Conservation (phyloP, 2,329 filamentous ascomycete species). For the Alternaria metachromatica region DNA sequence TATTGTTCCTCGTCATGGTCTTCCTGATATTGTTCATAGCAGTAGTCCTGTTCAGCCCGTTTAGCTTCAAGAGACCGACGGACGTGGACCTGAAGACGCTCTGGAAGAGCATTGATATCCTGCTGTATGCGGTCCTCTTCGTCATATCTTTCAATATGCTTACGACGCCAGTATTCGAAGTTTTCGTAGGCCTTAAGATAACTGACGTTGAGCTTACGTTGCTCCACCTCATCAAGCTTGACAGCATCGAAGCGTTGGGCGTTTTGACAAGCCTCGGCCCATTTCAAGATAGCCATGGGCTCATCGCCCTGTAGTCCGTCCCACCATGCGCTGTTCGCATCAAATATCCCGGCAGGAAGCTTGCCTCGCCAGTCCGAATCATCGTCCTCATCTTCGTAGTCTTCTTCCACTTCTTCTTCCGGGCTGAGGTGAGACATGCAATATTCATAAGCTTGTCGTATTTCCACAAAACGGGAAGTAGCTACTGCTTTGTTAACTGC, state of each 20-base stretch:
- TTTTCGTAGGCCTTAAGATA: not conserved
- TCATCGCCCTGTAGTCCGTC: not conserved
- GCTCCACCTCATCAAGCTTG: not conserved
- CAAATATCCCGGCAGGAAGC: not conserved
- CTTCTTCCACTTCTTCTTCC: not conserved
- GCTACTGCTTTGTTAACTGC: not conserved
- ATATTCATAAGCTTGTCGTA: constrained; percentile 6
- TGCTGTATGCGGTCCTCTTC: not conserved
- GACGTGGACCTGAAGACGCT: not conserved
- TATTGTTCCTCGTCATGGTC: not conserved
- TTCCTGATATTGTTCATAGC: not conserved
- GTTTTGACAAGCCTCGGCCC: constrained; percentile 1
- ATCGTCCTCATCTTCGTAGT: not conserved
- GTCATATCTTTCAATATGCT: not conserved
- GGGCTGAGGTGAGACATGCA: not conserved
- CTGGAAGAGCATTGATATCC: not conserved
- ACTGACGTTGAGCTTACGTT: not conserved
- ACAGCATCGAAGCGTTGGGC: not conserved
- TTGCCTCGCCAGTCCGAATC: not conserved
- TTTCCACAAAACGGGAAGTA: constrained; percentile 3
- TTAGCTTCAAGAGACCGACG: not conserved
- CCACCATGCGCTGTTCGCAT: constrained; percentile 3
- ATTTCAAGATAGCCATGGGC: not conserved
- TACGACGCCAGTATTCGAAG: constrained; percentile 5
- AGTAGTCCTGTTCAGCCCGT: not conserved